Evolutionary conservation across 352 stramenopile species (phyloP).

Genomic region (Globisporangium lucens): DNA sequence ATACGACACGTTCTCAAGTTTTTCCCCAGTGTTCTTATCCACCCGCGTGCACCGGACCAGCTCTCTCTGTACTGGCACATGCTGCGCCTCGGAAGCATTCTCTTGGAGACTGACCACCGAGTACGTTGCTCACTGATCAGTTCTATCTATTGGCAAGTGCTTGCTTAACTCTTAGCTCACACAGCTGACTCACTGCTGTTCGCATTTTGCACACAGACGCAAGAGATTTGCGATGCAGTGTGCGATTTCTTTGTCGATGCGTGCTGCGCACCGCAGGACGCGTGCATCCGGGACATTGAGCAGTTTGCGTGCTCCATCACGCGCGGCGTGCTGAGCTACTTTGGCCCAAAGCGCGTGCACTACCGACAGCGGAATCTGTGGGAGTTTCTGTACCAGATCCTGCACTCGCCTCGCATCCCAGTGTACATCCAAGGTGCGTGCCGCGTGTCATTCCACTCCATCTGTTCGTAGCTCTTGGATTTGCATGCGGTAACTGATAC

Average conservation of each 20-base stretch:
- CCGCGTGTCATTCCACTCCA: background rate
- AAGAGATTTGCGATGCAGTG: slow-evolving; percentile 61
- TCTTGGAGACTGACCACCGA: slow-evolving; percentile 59
- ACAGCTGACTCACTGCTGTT: background rate
- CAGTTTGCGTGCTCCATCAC: slow-evolving; percentile 40
- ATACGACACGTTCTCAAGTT: slow-evolving; percentile 33
- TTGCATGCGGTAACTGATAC: background rate
- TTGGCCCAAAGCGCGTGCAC: slow-evolving; percentile 40
- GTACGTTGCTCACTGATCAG: slow-evolving; percentile 17
- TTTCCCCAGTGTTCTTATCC: slow-evolving; percentile 37
- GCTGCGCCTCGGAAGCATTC: slow-evolving; percentile 39
- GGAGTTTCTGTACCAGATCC: slow-evolving; percentile 72
- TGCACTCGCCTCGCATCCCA: slow-evolving; percentile 59
- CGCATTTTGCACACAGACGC: slow-evolving; percentile 21
- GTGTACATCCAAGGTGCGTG: slow-evolving; percentile 34
- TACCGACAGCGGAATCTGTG: slow-evolving; percentile 56
- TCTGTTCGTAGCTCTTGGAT: background rate
- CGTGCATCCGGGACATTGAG: slow-evolving; percentile 31
- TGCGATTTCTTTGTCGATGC: slow-evolving; percentile 61
- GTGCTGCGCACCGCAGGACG: slow-evolving; percentile 35
- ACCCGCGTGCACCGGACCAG: slow-evolving; percentile 20
- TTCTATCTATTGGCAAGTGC: background rate
- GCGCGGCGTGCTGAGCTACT: slow-evolving; percentile 42
- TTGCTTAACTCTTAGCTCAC: background rate
- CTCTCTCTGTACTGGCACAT: slow-evolving; percentile 38